Evolutionary conservation across 2,329 filamentous ascomycete species (phyloP).

Genomic region (Fusarium sp.): DNA sequence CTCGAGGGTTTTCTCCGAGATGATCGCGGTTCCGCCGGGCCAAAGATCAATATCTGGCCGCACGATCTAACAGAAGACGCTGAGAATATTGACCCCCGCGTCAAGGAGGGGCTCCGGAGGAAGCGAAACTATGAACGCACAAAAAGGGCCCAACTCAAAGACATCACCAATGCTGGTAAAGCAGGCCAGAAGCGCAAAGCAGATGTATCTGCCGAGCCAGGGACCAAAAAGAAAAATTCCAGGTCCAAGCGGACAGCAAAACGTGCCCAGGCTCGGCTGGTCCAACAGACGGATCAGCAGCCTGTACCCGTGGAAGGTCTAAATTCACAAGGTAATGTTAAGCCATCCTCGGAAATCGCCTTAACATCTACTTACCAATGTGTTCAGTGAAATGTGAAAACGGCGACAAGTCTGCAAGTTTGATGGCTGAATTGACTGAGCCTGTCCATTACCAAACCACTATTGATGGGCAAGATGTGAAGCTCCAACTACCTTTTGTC

Average conservation of each 20-base stretch:
- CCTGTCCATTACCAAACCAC: slow-evolving; percentile 59
- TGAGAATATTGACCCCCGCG: slow-evolving; percentile 62
- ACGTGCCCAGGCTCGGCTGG: slow-evolving; percentile 32
- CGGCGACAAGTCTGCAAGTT: slow-evolving; percentile 52
- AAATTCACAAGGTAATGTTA: slow-evolving; percentile 52
- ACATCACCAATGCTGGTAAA: slow-evolving; percentile 56
- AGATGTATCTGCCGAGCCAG: slow-evolving; percentile 42
- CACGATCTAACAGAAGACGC: slow-evolving; percentile 60
- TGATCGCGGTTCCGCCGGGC: slow-evolving; percentile 63
- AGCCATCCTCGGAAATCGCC: too few species aligned
- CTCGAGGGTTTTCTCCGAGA: slow-evolving; percentile 82
- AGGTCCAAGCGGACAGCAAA: slow-evolving; percentile 44
- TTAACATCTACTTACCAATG: slow-evolving; percentile 22
- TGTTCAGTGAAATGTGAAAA: slow-evolving; percentile 66
- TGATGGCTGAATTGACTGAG: slow-evolving; percentile 59
- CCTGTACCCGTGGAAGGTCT: slow-evolving; percentile 48
- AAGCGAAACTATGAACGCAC: slow-evolving; percentile 75
- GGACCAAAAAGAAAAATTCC: slow-evolving; percentile 48
- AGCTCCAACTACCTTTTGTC: slow-evolving; percentile 76
- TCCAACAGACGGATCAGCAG: slow-evolving; percentile 42
- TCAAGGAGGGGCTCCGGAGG: slow-evolving; percentile 73
- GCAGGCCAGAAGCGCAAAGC: slow-evolving; percentile 59
- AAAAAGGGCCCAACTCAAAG: slow-evolving; percentile 59
- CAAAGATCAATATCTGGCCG: slow-evolving; percentile 71
- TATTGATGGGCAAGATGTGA: slow-evolving; percentile 56